phyloP scores from a whole-genome alignment of 495 filamentous ascomycete species.

The Penicillium odoratum region DNA sequence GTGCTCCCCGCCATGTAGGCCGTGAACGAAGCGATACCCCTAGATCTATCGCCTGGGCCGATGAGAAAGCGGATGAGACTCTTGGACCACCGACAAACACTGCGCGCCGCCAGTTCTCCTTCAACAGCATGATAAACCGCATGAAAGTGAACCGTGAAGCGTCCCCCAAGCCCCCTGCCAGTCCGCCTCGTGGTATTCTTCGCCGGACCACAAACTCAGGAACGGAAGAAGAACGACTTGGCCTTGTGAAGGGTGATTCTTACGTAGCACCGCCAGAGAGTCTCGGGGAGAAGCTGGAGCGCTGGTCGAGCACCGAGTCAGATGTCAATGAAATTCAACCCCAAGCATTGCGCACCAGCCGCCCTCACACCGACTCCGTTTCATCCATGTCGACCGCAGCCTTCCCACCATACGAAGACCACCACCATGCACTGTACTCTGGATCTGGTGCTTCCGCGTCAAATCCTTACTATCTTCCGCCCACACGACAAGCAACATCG shows the following conservation, averaged over 20 bases:
- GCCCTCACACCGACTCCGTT: conserved; percentile 29
- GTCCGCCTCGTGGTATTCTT: conserved; percentile 38
- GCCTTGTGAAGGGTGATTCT: conserved; percentile 77
- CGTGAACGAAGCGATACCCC: conserved; percentile 36
- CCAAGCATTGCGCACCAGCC: conserved; percentile 10
- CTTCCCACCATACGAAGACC: conserved; percentile 38
- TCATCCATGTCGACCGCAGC: conserved; percentile 35
- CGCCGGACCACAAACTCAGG: conserved; percentile 51
- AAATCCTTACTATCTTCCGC: conserved; percentile 29
- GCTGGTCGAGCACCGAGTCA: conserved; percentile 33
- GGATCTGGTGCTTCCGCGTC: conserved; percentile 11
- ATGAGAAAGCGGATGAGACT: conserved; percentile 28
- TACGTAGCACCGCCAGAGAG: conserved; percentile 18
- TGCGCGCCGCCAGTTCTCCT: conserved; percentile 82
- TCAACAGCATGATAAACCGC: conserved; percentile 74
- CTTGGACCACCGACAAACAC: conserved; percentile 21
- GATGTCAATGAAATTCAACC: conserved; percentile 22
- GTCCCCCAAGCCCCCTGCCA: conserved; percentile 27
- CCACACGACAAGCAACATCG: conserved; percentile 13
- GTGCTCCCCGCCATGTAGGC: conserved; percentile 22
- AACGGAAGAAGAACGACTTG: conserved; percentile 87
- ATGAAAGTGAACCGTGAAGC: conserved; percentile 38
- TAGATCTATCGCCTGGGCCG: conserved; percentile 34
- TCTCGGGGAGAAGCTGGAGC: conserved; percentile 35
- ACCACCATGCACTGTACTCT: conserved; percentile 25